Conservation (phyloP, 495 filamentous ascomycete genomes). For the Jackrogersella minutella region DNA sequence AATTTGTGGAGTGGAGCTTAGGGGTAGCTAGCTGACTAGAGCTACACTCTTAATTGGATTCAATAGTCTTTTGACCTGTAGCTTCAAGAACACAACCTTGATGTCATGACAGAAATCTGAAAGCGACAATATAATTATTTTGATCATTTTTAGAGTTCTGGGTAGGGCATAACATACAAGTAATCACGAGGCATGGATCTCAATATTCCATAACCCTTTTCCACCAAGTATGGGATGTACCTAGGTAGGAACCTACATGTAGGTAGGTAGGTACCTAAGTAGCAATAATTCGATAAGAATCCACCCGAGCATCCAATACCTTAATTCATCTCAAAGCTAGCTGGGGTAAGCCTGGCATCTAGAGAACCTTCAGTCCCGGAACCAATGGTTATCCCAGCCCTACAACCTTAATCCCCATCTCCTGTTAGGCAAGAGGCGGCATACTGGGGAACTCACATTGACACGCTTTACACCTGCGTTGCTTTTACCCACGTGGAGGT, state of each 20-base stretch:
- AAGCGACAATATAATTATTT: no score
- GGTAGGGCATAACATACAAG: no score
- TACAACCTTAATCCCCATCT: constrained; percentile 9
- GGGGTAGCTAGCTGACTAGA: no score
- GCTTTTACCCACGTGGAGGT: constrained; percentile 17
- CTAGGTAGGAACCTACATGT: no score
- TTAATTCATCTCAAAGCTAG: background rate
- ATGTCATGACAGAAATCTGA: no score
- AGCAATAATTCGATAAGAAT: background rate
- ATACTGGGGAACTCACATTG: background rate
- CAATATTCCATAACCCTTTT: no score
- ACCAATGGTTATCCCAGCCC: constrained; percentile 27
- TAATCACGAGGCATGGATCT: no score
- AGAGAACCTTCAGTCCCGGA: background rate
- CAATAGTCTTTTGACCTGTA: no score
- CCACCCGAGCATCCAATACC: background rate
- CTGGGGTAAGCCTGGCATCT: background rate
- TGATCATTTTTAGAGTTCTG: no score
- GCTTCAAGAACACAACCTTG: no score
- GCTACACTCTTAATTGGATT: no score
- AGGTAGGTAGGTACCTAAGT: background rate
- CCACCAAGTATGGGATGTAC: no score
- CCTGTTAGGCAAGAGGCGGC: constrained; percentile 24
- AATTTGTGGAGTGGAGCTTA: background rate
- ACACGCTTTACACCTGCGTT: constrained; percentile 1